Base-by-base conservation (phyloP, 2,329 filamentous ascomycete genomes). In the Cladosporium sp. region DNA sequence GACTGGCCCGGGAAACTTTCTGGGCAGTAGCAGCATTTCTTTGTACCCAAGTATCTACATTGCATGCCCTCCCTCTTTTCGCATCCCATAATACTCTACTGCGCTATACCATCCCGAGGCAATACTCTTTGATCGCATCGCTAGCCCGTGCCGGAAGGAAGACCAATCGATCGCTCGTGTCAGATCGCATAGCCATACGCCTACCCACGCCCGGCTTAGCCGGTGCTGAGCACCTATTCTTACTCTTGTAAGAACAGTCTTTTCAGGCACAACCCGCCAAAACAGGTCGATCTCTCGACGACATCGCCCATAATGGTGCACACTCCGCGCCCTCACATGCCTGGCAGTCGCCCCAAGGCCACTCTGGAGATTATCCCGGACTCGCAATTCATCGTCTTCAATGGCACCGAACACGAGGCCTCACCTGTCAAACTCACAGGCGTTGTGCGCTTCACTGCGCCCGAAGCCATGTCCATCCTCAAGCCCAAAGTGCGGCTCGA, bases 321-420 rank as follows among this genome's bases (percentile, higher is more conserved):
- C 35, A 72, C 72, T 18, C 73, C 73, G 35, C 66, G 72, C 52
- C 65, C 63, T 21, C 65, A 71, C 50, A 63, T 61, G 33, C 65
- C 62, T 60, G 59, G 66, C 52, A 65, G 65, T 37, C 33, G 57
- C 12, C 49, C 49, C 59, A 67, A 66, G 59, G 33, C 66, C 35
- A 73, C 72, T 35, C 70, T 78, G 55, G 81, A 83, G 71, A 82
- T 83, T 69, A 76, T 80, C 66, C 81, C 81, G 40, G 78, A 81
- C 66, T 79, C 78, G 35, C 78, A 80, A 23, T 83, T 83, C 70
- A 78, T 83, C 31, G 81, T 83, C 67, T 82, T 83, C 74, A 77
- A 82, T 69, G 82, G 82, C 71, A 77, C 79, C 69, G 77, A 80
- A 65, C 78, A 81, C 61, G 81, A 83, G 68, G 78, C 80, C 49